Evolutionary conservation across 805 yeast genomes (phyloP), one percentile per base, ranked within the genome.

Genomic region (Candida incommunis): DNA sequence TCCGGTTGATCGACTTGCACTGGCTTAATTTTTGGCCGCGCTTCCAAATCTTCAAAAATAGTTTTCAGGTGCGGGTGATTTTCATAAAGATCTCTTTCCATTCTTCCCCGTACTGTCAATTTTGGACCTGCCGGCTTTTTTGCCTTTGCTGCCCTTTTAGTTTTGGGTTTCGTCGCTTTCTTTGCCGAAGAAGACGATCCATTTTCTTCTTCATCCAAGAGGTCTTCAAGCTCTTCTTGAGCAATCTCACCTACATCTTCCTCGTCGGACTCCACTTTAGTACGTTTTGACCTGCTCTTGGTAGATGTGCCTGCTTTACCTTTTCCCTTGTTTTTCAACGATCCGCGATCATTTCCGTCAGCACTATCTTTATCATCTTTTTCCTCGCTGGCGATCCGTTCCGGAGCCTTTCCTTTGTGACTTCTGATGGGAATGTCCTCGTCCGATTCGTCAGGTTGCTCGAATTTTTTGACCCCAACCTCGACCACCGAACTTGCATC

Each of bases 61-160:
- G 75, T 75, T 49, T 70, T 70, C 43, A 88, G 65, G 42, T 81
- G 77, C 0, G 95, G 94, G 59, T 88, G 96, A 43, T 74, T 68
- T 26, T 74, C 80, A 56, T 70, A 83, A 18, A 88, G 62, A 47
- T 71, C 72, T 31, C 69, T 69, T 0, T 94, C 82, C 51, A 76
- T 70, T 42, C 88, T 66, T 34, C 80, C 77, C 20, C n/a, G 18
- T 16, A 31, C 20, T 9, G 37, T 31, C n/a, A 5, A 4, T 18
- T 31, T 31, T 11, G 37, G 37, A 25, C 11, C 11, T n/a, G 37
- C 37, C 13, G 9, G 9, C 18, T 31, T 31, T 18, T 31, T 31
- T 31, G 37, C 18, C 27, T 25, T 25, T 4, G 37, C 37, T 11
- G 37, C 37, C 4, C 37, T 7, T 18, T 31, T 31, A 7, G 18